These are phyloP conservation scores for Colletotrichum spaethianum DNA, from an alignment of 2,329 filamentous ascomycete species.

Conservation along the genomic window DNA sequence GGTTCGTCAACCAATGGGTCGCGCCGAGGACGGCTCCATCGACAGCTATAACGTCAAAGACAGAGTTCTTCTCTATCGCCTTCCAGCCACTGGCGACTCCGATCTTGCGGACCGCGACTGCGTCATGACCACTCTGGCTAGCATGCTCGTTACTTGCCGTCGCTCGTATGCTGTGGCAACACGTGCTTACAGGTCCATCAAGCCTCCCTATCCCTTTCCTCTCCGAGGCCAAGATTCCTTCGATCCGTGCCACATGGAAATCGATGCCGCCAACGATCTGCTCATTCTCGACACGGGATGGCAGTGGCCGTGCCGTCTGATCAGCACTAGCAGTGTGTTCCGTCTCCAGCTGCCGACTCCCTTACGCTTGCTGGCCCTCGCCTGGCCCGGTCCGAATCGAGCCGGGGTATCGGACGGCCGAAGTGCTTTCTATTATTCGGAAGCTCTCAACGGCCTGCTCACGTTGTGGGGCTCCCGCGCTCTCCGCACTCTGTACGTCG, in stretches of 20 bases:
- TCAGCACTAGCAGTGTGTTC: constrained; percentile 15
- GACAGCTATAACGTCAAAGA: constrained; percentile 17
- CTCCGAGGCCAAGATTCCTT: background rate
- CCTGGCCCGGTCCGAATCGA: constrained; percentile 8
- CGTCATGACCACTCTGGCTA: constrained; percentile 15
- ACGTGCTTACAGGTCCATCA: constrained; percentile 1
- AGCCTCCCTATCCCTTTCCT: background rate
- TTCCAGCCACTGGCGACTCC: background rate
- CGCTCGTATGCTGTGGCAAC: constrained; percentile 14
- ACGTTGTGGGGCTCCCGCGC: background rate
- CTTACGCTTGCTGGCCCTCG: constrained; percentile 10
- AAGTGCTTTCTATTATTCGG: constrained; percentile 5
- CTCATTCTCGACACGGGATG: constrained; percentile 8
- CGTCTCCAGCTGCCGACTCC: constrained; percentile 10
- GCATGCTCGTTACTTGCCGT: constrained; percentile 17
- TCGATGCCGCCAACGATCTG: constrained; percentile 9
- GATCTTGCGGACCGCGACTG: constrained; percentile 13
- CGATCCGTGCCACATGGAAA: background rate
- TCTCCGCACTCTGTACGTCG: constrained; percentile 3
- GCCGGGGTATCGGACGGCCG: background rate
- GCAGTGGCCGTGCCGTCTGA: constrained; percentile 22
- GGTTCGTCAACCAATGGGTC: constrained; percentile 19
- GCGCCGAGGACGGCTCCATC: constrained; percentile 22
- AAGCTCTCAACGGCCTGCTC: constrained; percentile 12
- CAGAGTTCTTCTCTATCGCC: constrained; percentile 18